phyloP scores from a whole-genome alignment of 139 green algal species.

The Chlamydomonas applanata region DNA sequence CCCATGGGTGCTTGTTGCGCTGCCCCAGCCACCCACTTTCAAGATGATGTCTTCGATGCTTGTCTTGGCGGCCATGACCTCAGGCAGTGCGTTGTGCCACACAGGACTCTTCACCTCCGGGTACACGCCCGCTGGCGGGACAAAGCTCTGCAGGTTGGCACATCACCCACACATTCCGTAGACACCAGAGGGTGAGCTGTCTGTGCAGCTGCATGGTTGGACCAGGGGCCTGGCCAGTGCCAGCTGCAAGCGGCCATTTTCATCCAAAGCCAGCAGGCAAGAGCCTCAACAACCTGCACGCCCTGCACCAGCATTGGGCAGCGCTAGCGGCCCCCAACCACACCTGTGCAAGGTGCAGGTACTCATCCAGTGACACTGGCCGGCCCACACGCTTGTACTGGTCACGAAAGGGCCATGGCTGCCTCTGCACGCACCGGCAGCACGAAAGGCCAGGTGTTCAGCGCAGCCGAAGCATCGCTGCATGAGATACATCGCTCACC shows the following conservation, averaged over 20 bases:
- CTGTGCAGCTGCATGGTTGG: no score
- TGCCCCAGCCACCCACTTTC: no score
- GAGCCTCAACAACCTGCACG: no score
- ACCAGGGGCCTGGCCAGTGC: no score
- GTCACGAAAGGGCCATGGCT: slow-evolving; percentile 40
- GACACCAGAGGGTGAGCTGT: no score
- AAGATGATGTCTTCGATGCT: slow-evolving; percentile 9
- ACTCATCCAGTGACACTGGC: slow-evolving; percentile 38
- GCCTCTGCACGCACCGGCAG: not conserved
- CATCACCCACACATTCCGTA: no score
- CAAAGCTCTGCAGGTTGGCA: not conserved
- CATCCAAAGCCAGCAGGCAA: no score
- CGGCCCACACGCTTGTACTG: slow-evolving; percentile 26
- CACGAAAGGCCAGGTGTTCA: no score
- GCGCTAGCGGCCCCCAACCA: no score
- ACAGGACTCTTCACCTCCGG: not conserved
- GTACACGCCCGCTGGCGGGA: not conserved
- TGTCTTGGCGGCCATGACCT: not conserved
- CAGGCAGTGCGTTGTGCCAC: slow-evolving; percentile 2
- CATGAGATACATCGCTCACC: slow-evolving; percentile 37
- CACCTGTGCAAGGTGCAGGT: slow-evolving; percentile 27
- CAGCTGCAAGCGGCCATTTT: no score
- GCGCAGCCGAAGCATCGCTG: slow-evolving; percentile 39
- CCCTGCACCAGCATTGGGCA: no score
- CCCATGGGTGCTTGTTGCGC: no score